Evolutionary conservation across 345 rosid species (phyloP).

Genomic region (Viola odorata): DNA sequence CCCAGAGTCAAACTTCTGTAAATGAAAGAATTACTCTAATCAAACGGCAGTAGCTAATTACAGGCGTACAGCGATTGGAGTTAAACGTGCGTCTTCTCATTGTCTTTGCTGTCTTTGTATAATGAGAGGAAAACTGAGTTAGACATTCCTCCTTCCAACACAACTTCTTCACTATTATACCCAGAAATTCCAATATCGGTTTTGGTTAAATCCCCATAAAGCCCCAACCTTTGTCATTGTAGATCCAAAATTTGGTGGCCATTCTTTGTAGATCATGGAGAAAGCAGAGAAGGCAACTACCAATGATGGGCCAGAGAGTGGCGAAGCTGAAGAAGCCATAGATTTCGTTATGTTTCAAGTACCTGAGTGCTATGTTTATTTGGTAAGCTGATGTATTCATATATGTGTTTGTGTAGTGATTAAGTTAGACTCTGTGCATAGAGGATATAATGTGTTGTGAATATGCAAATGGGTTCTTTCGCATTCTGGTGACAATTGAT

Average conservation of each 20-base stretch:
- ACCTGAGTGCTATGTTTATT: constrained; percentile 86
- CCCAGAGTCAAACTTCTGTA: no score
- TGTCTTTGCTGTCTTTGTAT: neutral
- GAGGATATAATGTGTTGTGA: neutral
- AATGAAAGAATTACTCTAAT: constrained; percentile 10
- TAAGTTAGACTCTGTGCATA: neutral
- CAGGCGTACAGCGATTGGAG: no score
- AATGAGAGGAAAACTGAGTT: neutral
- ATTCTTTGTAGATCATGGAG: constrained; percentile 14
- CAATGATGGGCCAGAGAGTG: constrained; percentile 13
- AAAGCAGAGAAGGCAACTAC: constrained; percentile 24
- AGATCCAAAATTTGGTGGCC: neutral
- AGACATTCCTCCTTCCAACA: neutral
- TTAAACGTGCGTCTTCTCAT: no score
- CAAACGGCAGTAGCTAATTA: neutral
- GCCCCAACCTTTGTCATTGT: neutral
- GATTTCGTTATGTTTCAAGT: constrained; percentile 85
- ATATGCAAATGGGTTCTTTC: constrained; percentile 1
- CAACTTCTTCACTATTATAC: neutral
- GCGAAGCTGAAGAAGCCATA: constrained; percentile 42
- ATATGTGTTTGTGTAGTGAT: neutral
- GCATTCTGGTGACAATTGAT: neutral
- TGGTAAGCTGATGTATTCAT: constrained; percentile 35
- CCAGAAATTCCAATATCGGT: no score
- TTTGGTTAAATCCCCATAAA: neutral